Conservation (phyloP, 805 yeast genomes). For the Candida yuanshanica region DNA sequence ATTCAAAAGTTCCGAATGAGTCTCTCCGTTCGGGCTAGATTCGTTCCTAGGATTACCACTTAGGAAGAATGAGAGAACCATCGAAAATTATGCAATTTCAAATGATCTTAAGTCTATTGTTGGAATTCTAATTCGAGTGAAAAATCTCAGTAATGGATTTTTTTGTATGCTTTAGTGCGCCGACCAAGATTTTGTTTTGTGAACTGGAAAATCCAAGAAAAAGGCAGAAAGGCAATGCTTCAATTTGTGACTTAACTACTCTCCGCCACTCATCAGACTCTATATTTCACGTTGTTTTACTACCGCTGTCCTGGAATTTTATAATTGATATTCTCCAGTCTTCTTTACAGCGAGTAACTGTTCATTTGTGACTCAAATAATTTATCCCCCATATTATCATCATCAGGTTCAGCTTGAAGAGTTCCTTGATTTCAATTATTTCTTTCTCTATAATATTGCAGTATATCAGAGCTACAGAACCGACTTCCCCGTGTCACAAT, state of each 20-base stretch:
- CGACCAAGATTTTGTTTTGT: neutral
- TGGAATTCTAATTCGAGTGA: too few species aligned
- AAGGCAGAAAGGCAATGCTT: constrained; percentile 1
- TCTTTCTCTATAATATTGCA: too few species aligned
- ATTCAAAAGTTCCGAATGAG: neutral
- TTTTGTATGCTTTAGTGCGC: neutral
- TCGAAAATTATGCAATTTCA: neutral
- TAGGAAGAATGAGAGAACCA: constrained; percentile 6
- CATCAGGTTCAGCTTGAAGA: too few species aligned
- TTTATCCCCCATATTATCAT: neutral
- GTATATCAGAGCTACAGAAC: too few species aligned
- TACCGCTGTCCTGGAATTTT: too few species aligned
- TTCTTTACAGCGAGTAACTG: too few species aligned
- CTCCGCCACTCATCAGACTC: neutral
- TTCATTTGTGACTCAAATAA: too few species aligned
- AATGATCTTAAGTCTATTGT: too few species aligned
- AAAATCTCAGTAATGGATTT: neutral
- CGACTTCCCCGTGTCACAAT: neutral
- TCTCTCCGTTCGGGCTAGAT: neutral
- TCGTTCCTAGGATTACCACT: neutral
- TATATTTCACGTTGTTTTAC: too few species aligned
- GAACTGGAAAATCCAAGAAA: neutral
- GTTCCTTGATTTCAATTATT: too few species aligned
- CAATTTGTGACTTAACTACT: neutral
- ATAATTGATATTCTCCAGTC: too few species aligned